Evolutionary conservation across 1,284 basidiomycete genomes (phyloP), one percentile per base, ranked within the genome.

Genomic region (Malassezia sympodialis): DNA sequence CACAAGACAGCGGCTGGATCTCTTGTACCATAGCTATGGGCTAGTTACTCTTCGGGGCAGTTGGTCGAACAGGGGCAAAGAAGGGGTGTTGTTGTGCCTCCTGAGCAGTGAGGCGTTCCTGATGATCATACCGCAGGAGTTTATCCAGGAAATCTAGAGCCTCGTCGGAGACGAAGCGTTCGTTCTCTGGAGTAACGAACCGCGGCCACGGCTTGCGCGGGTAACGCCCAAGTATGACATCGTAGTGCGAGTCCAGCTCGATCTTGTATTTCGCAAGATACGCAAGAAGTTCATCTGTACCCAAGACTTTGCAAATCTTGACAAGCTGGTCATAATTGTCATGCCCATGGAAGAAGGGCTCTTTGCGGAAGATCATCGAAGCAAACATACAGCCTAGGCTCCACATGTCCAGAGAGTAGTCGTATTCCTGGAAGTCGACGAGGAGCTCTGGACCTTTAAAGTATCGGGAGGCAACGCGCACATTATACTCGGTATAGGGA

Each of bases 281-380:
- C 47, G 83, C 80, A 75, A 89, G 94, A 19, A 98, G 79, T 69
- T 91, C 91, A 66, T 96, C 93, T 5, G 93, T 96, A 19, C 93
- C 93, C 49, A 98, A 81, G 45, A 98, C 91, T 77, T 96, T 96
- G 56, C 90, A 85, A 63, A 98, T 98, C 79, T 96, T 96, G 70
- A 96, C 93, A 46, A 98, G 79, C 75, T 98, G 93, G 77, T 98
- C 94, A 73, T 93, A 94, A 76, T 98, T 98, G 77, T 96, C 91
- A 75, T 96, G 91, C 12, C 93, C 93, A 73, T 98, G 93, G 83
- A 98, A 98, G 80, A 98, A 94, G 12, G 93, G 93, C 74, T 98
- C 93, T 77, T 96, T 96, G 65, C 93, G 84, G 83, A 98, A 96
- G 73, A 98, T 98, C 96, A 74, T 74, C 44, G 61, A 64, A 12